These are phyloP conservation scores for Suillus americanus DNA, from an alignment of 768 basidiomycete genomes.

Conservation along the genomic window DNA sequence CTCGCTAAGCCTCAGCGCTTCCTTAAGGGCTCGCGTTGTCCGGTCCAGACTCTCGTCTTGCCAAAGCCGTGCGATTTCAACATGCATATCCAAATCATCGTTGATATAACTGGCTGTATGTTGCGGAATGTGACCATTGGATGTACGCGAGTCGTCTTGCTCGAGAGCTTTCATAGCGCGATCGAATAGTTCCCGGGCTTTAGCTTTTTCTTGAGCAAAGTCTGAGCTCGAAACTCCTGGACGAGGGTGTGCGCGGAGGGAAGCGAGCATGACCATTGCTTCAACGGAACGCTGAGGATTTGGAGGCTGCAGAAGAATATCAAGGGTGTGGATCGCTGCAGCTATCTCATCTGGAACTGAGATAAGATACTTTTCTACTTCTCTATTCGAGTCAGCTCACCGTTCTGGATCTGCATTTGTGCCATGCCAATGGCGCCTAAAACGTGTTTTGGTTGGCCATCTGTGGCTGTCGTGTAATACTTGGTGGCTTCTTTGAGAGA, in stretches of 20 bases:
- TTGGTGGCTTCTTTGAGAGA: constrained; percentile 60
- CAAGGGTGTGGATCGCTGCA: constrained; percentile 83
- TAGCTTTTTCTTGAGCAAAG: constrained; percentile 62
- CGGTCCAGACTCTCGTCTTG: constrained; percentile 77
- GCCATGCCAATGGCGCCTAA: constrained; percentile 83
- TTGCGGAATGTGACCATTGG: constrained; percentile 29
- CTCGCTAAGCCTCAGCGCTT: constrained; percentile 68
- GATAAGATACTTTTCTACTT: constrained; percentile 3
- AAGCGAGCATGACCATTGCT: constrained; percentile 86
- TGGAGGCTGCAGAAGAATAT: constrained; percentile 69
- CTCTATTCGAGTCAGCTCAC: constrained; percentile 39
- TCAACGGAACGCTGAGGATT: constrained; percentile 71
- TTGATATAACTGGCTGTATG: constrained; percentile 53
- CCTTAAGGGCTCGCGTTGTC: constrained; percentile 68
- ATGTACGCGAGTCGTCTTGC: constrained; percentile 52
- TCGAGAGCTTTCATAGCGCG: constrained; percentile 67
- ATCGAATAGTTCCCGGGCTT: constrained; percentile 83
- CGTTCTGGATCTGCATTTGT: constrained; percentile 82
- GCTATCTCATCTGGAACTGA: constrained; percentile 68
- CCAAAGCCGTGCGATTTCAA: constrained; percentile 91
- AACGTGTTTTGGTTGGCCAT: constrained; percentile 72
- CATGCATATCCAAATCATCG: constrained; percentile 83
- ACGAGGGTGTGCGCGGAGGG: constrained; percentile 79
- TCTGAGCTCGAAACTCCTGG: constrained; percentile 79
- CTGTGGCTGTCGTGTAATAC: constrained; percentile 65